Percentiles rank a stretch among this genome's conserved stretches.
Evolutionary conservation across 164 flowering plant genomes (phyloP).

Genomic region (Warburgia ugandensis): DNA sequence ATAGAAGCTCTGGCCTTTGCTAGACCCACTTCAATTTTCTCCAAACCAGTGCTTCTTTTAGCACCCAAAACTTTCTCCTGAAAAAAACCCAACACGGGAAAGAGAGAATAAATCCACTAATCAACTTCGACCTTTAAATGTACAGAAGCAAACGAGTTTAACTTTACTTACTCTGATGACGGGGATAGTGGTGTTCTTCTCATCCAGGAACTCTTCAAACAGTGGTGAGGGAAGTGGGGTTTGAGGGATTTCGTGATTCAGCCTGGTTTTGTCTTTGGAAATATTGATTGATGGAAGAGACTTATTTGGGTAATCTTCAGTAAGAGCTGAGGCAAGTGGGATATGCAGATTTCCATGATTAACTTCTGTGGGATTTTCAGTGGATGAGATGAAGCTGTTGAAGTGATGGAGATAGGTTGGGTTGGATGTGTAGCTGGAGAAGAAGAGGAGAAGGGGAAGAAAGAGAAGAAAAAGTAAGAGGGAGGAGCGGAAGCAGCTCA

Average conservation of each 20-base stretch:
- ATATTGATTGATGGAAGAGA: not conserved
- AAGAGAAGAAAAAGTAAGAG: too few relatives aligned
- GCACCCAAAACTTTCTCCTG: not conserved
- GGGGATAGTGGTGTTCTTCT: too few relatives aligned
- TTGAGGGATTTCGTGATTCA: too few relatives aligned
- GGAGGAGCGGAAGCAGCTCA: too few relatives aligned
- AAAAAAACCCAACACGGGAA: not conserved
- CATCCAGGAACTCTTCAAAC: too few relatives aligned
- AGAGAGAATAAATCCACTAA: too few relatives aligned
- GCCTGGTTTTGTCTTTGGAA: not conserved
- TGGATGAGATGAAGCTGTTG: not conserved
- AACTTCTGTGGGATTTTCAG: not conserved
- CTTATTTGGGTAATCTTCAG: not conserved
- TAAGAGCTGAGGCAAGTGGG: not conserved
- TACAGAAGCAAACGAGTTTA: too few relatives aligned
- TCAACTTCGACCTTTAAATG: too few relatives aligned
- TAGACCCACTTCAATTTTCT: slow-evolving; percentile 36
- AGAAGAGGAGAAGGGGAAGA: not conserved
- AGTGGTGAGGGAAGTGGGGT: too few relatives aligned
- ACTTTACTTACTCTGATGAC: too few relatives aligned
- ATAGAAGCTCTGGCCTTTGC: slow-evolving; percentile 46
- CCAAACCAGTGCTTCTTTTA: slow-evolving; percentile 8
- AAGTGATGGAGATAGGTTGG: not conserved
- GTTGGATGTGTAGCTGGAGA: not conserved
- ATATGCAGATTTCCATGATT: not conserved